phyloP scores from a whole-genome alignment of 352 stramenopile genomes.

The Pythium graminicola region DNA sequence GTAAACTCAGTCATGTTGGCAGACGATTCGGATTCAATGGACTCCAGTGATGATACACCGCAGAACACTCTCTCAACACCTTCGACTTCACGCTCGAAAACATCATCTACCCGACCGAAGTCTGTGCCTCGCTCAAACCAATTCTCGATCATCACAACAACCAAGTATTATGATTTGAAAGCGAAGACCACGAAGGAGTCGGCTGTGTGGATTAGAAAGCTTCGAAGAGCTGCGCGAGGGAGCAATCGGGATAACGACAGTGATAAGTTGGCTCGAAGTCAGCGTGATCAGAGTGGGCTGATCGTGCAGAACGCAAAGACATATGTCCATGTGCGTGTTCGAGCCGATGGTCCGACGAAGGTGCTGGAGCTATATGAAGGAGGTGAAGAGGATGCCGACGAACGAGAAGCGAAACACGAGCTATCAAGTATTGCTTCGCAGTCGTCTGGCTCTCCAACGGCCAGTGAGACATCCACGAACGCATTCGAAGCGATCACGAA shows the following conservation, averaged over 20 bases:
- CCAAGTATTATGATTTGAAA: conserved; percentile 83
- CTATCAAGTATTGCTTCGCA: conserved; percentile 56
- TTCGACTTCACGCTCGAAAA: conserved; percentile 25
- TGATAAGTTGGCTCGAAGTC: conserved; percentile 15
- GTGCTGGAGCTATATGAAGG: conserved; percentile 88
- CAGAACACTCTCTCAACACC: conserved; percentile 24
- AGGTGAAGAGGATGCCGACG: conserved; percentile 80
- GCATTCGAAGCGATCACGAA: conserved; percentile 59
- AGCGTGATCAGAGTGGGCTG: conserved; percentile 32
- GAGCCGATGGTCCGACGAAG: conserved; percentile 85
- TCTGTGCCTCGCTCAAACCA: conserved; percentile 47
- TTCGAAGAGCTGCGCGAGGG: conserved; percentile 58
- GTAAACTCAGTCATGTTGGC: conserved; percentile 71
- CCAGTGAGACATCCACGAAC: conserved; percentile 73
- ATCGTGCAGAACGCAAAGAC: conserved; percentile 76
- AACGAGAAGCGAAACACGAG: conserved; percentile 74
- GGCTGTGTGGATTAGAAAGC: conserved; percentile 55
- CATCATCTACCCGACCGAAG: conserved; percentile 19
- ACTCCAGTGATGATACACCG: conserved; percentile 49
- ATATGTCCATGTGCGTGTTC: conserved; percentile 79
- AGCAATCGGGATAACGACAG: conserved; percentile 8
- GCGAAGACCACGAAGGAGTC: conserved; percentile 67
- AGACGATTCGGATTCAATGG: conserved; percentile 64
- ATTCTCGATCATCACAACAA: conserved; percentile 83
- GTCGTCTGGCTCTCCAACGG: conserved; percentile 57